Evolutionary conservation across 805 yeast species (phyloP).

Genomic region (Nakazawaea wickerhamii): DNA sequence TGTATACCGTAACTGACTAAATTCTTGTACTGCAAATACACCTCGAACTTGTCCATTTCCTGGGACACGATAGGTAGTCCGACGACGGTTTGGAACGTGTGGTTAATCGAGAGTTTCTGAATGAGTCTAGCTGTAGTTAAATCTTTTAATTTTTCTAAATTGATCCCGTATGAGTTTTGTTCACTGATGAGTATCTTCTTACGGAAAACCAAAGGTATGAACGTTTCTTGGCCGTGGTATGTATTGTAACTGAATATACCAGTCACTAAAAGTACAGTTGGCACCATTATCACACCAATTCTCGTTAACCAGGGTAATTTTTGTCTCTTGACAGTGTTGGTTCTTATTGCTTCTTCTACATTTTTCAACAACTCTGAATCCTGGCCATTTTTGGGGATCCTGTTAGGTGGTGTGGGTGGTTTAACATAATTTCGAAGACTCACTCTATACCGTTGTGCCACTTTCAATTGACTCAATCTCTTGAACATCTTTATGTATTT

Average conservation of each 20-base stretch:
- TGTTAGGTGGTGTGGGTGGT: neutral
- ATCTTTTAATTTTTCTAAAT: conserved; percentile 23
- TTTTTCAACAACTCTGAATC: conserved; percentile 4
- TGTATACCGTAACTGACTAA: conserved; percentile 26
- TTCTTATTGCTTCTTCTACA: conserved; percentile 6
- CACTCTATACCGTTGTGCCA: neutral
- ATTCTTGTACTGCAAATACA: conserved; percentile 24
- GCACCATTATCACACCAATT: conserved; percentile 18
- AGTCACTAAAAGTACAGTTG: conserved; percentile 19
- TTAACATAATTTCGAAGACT: conserved; percentile 1
- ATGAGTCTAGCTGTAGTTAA: conserved; percentile 21
- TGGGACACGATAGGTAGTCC: conserved; percentile 29
- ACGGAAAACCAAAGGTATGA: conserved; percentile 26
- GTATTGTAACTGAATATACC: conserved; percentile 27
- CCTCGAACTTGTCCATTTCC: conserved; percentile 23
- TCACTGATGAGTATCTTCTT: conserved; percentile 21
- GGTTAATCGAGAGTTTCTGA: conserved; percentile 26
- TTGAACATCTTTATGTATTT: neutral
- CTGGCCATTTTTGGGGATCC: neutral
- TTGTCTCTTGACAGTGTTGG: neutral
- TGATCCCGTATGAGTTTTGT: conserved; percentile 23
- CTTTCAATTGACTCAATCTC: neutral
- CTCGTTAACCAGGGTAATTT: conserved; percentile 16
- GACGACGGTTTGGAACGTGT: conserved; percentile 21
- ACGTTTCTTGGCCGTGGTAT: conserved; percentile 23